phyloP scores from a whole-genome alignment of 2,329 filamentous ascomycete genomes.

The Penicillium psychrosexuale region DNA sequence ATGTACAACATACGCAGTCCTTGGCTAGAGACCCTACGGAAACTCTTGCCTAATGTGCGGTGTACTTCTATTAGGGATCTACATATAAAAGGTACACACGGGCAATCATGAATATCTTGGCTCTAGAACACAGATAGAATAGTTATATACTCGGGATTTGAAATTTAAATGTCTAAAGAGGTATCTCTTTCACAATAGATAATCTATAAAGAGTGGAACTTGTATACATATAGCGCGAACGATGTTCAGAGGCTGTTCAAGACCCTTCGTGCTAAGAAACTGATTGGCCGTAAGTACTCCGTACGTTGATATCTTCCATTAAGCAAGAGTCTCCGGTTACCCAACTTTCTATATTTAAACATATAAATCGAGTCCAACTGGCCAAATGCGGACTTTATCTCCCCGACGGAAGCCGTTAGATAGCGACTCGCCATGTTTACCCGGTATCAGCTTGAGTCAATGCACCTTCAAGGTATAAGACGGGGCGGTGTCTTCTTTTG shows the following conservation, averaged over 20 bases:
- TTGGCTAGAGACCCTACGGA: no score
- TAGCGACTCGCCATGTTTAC: no score
- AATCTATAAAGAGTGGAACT: background rate
- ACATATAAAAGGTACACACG: background rate
- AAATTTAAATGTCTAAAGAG: background rate
- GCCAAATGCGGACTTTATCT: background rate
- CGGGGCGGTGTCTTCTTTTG: background rate
- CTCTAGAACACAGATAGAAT: background rate
- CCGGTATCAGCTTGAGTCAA: background rate
- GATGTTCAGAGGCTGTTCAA: background rate
- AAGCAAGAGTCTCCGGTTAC: no score
- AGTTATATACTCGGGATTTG: no score
- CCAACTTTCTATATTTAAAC: no score
- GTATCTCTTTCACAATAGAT: background rate
- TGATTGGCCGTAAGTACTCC: no score
- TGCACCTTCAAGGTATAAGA: background rate
- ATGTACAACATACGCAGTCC: no score
- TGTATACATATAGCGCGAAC: background rate
- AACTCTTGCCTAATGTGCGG: no score
- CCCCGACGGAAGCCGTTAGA: conserved; percentile 7
- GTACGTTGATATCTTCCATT: no score
- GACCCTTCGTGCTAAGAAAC: background rate
- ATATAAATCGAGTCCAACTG: no score
- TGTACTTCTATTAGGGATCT: background rate
- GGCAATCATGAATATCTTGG: background rate